A percentile compares a stretch with the other conserved stretches of the same genome.
Evolutionary conservation across 2,329 filamentous ascomycete species (phyloP).

Genomic region (Alternaria conjuncta): DNA sequence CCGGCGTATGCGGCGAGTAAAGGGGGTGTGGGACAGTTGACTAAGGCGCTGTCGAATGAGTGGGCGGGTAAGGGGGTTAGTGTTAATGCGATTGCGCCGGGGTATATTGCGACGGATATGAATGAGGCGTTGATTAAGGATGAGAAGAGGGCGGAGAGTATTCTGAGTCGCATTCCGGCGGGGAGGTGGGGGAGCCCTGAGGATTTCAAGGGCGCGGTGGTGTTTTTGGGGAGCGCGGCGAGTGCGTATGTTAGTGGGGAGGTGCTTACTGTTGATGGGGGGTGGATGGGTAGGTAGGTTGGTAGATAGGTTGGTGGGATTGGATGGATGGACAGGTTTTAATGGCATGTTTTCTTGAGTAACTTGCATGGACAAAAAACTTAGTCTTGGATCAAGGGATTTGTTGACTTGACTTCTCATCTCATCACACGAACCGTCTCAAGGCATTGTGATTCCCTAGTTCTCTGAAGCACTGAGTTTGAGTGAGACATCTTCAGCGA

Average conservation of each 20-base stretch:
- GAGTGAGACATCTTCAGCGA: neutral
- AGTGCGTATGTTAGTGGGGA: conserved; percentile 84
- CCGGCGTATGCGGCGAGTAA: conserved; percentile 88
- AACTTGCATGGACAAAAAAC: neutral
- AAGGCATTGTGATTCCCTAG: neutral
- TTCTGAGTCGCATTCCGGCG: conserved; percentile 80
- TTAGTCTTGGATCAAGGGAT: neutral
- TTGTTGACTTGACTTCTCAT: neutral
- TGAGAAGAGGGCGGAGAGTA: conserved; percentile 71
- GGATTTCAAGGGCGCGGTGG: conserved; percentile 83
- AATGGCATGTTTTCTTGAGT: neutral
- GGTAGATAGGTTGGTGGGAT: neutral
- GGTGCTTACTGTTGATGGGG: conserved; percentile 82
- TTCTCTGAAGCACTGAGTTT: neutral
- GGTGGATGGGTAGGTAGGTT: conserved; percentile 84
- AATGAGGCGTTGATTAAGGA: conserved; percentile 82
- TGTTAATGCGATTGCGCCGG: conserved; percentile 88
- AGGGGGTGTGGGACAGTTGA: conserved; percentile 83
- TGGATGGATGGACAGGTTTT: neutral
- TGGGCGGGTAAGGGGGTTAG: conserved; percentile 81
- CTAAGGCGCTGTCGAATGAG: conserved; percentile 85
- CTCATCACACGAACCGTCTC: neutral
- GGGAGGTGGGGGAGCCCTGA: conserved; percentile 83
- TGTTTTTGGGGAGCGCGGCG: conserved; percentile 78
- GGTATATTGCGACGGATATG: conserved; percentile 95